Conservation (phyloP, 2,329 filamentous ascomycete species). For the Verruconis gallopava region DNA sequence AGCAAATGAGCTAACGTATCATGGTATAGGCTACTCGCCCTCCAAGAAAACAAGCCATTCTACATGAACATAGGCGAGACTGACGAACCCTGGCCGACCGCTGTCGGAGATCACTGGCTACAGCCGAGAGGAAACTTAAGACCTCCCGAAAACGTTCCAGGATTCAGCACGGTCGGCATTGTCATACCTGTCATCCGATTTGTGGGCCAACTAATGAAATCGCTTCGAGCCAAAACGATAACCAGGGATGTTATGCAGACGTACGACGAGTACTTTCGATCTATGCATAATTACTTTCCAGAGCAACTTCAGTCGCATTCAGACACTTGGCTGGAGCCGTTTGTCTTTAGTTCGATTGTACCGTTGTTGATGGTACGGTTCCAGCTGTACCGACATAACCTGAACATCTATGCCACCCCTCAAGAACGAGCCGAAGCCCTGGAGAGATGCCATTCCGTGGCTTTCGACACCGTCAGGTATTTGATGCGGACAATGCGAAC, state of each 20-base stretch:
- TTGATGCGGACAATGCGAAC: constrained; percentile 52
- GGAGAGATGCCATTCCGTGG: constrained; percentile 60
- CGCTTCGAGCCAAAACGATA: constrained; percentile 55
- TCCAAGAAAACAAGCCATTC: constrained; percentile 8
- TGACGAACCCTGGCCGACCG: constrained; percentile 4
- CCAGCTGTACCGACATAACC: constrained; percentile 76
- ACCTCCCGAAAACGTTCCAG: constrained; percentile 26
- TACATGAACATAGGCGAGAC: constrained; percentile 3
- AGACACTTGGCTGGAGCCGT: constrained; percentile 55
- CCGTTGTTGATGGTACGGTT: constrained; percentile 76
- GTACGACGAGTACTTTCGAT: constrained; percentile 69
- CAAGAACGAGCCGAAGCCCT: constrained; percentile 59
- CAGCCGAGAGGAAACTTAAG: constrained; percentile 36
- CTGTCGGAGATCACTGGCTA: constrained; percentile 66
- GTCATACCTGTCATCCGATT: constrained; percentile 72
- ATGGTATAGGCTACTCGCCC: background rate
- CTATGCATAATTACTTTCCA: constrained; percentile 65
- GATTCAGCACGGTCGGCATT: constrained; percentile 60
- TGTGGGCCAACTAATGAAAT: constrained; percentile 59
- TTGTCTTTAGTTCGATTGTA: constrained; percentile 60
- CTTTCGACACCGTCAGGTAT: constrained; percentile 66
- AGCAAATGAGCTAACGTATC: constrained; percentile 2
- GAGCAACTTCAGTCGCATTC: constrained; percentile 57
- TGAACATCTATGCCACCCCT: constrained; percentile 56
- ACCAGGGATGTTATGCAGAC: constrained; percentile 54